These are phyloP conservation scores for Quercus engelmannii DNA, from an alignment of 306 rosid genomes.

Conservation along the genomic window DNA sequence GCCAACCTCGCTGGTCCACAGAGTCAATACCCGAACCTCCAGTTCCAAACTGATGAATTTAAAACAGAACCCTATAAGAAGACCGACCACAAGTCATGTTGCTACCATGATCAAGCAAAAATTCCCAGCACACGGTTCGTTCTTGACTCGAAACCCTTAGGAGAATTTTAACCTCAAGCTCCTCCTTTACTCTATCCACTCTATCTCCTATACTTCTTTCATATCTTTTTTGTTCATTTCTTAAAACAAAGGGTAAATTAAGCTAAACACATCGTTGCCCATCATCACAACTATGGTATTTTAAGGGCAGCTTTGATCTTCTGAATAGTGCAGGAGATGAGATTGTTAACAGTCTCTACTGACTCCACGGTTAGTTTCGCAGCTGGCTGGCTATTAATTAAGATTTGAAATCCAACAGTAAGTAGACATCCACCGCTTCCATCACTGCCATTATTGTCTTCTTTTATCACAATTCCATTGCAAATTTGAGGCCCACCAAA, in stretches of 20 bases:
- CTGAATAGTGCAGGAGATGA: constrained; percentile 56
- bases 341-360: constrained; percentile 49
- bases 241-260: constrained; percentile 1
- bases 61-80: neutral
- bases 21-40: constrained; percentile 97
- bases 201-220: constrained; percentile 26
- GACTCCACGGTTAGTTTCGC: constrained; percentile 63
- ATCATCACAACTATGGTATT: constrained; percentile 22
- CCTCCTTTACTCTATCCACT: constrained; percentile 12
- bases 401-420: constrained; percentile 69
- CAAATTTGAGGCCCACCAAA: neutral
- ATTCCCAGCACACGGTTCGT: constrained; percentile 57
- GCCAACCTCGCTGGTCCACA: constrained; percentile 32
- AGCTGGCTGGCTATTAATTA: constrained; percentile 37
- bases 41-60: neutral
- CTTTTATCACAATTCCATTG: constrained; percentile 16
- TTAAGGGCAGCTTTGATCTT: constrained; percentile 65
- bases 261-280: neutral
- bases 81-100: neutral
- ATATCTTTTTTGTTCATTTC: neutral
- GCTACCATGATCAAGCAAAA: neutral
- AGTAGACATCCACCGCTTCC: constrained; percentile 48
- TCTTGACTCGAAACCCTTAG: constrained; percentile 83
- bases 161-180: constrained; percentile 27
- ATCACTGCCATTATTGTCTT: neutral